Evolutionary conservation across 1,284 basidiomycete genomes (phyloP), one percentile per base, ranked within the genome.

Genomic region (Neonothopanus nambi): DNA sequence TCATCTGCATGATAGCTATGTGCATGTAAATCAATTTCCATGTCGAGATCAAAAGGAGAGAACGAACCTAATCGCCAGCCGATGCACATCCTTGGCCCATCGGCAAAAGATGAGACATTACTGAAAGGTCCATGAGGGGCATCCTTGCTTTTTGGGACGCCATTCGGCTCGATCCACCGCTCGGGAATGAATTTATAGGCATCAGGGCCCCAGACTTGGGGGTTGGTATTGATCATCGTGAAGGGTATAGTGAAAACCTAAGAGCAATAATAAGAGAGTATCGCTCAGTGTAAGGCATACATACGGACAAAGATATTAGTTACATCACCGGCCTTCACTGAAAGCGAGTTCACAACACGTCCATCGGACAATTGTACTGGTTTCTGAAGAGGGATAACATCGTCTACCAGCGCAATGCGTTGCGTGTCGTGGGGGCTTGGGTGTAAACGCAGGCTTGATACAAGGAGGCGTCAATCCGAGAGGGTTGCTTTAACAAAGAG

Each of bases 161-260:
- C 66, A 1, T 59, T 65, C 5, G 63, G 57, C 18, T 57, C 46
- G 4, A 73, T 46, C 72, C 70, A 74, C 56, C 70, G 67, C 39
- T 73, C 70, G 15, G 79, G 79, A 8, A 70, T 61, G 66, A 77
- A 81, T 30, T 64, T 58, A 28, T 67, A 55, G 0, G 74, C 77
- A 56, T 75, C 68, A 0, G 64, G 58, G 4, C 78, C 79, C 70
- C 77, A 81, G 1, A 75, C 65, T 8, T 61, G 48, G 5, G 67
- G 61, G 62, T 74, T 71, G 24, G 69, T 66, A 41, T 73, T 68
- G 59, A 68, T 66, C 40, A 65, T 61, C 46, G 60, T 64, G 59
- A 70, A 68, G 11, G 67, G 66, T 51, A 70, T 66, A 52, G 62
- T 62, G 59, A 71, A 66, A 23, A 70, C 65, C 63, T 67, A 38